Conservation (phyloP, 306 rosid species). For the Canavalia gladiata region DNA sequence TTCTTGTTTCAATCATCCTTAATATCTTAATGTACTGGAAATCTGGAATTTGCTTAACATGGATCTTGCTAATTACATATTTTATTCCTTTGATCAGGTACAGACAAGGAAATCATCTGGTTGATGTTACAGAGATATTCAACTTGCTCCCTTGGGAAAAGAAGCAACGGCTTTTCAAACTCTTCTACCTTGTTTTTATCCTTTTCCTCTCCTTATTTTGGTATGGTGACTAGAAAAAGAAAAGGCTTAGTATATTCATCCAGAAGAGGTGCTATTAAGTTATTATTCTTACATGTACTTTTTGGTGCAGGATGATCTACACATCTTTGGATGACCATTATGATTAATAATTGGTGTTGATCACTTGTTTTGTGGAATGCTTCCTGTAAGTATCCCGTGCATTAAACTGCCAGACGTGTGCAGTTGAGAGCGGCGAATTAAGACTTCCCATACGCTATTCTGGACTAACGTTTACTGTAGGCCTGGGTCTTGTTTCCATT, state of each 20-base stretch:
- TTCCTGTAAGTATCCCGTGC: constrained; percentile 31
- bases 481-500: constrained; percentile 33
- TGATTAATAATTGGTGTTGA: constrained; percentile 45
- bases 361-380: constrained; percentile 49
- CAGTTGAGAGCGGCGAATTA: constrained; percentile 34
- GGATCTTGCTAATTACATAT: constrained; percentile 21
- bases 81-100: constrained; percentile 62
- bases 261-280: constrained; percentile 25
- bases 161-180: constrained; percentile 90
- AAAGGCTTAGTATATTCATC: neutral
- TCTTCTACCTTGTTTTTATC: constrained; percentile 75
- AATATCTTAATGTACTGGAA: constrained; percentile 25
- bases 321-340: constrained; percentile 77
- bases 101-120: constrained; percentile 65
- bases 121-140: constrained; percentile 98
- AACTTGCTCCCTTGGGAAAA: constrained; percentile 84
- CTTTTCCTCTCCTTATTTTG: constrained; percentile 94
- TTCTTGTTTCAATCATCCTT: constrained; percentile 28
- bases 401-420: neutral
- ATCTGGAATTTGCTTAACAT: constrained; percentile 13
- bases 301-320: constrained; percentile 83
- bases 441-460: constrained; percentile 22
- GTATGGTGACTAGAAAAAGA: constrained; percentile 54
- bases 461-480: constrained; percentile 40
- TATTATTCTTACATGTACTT: constrained; percentile 35